Evolutionary conservation across 768 basidiomycete genomes (phyloP).

Genomic region (Leucocoprinus birnbaumii): DNA sequence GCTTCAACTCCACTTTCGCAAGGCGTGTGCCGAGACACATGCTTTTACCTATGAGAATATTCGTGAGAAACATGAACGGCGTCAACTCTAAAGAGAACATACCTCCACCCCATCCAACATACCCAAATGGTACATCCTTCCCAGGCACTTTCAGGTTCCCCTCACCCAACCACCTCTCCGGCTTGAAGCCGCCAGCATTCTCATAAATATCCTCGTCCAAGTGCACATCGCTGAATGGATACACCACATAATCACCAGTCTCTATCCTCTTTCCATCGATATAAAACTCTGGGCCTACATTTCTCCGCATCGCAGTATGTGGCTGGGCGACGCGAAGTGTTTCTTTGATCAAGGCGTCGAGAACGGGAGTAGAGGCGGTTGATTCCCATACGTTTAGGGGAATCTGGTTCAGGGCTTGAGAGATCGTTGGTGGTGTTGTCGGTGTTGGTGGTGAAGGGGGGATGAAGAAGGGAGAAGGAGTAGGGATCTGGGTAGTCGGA

Average conservation of each 20-base stretch:
- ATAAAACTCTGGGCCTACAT: slow-evolving; percentile 67
- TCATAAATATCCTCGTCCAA: slow-evolving; percentile 69
- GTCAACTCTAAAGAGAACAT: slow-evolving; percentile 30
- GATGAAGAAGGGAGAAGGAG: too few relatives aligned
- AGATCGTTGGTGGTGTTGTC: slow-evolving; percentile 24
- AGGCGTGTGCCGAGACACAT: slow-evolving; percentile 72
- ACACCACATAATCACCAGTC: slow-evolving; percentile 72
- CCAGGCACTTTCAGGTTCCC: slow-evolving; percentile 24
- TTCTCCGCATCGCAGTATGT: slow-evolving; percentile 78
- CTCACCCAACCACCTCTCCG: slow-evolving; percentile 32
- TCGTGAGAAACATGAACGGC: not conserved
- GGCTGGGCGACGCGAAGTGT: slow-evolving; percentile 78
- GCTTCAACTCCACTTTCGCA: slow-evolving; percentile 71
- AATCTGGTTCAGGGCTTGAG: slow-evolving; percentile 50
- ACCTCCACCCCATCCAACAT: slow-evolving; percentile 84
- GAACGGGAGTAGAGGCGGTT: slow-evolving; percentile 49
- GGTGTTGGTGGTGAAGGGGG: not conserved
- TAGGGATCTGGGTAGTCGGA: too few relatives aligned
- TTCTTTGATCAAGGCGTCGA: slow-evolving; percentile 74
- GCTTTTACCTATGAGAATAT: slow-evolving; percentile 69
- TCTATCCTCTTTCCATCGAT: slow-evolving; percentile 70
- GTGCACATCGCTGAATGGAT: slow-evolving; percentile 80
- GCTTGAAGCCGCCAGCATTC: slow-evolving; percentile 79
- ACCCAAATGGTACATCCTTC: slow-evolving; percentile 46
- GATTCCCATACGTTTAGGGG: slow-evolving; percentile 71